phyloP scores from a whole-genome alignment of 2,329 filamentous ascomycete genomes.

The Neobulgaria alba region DNA sequence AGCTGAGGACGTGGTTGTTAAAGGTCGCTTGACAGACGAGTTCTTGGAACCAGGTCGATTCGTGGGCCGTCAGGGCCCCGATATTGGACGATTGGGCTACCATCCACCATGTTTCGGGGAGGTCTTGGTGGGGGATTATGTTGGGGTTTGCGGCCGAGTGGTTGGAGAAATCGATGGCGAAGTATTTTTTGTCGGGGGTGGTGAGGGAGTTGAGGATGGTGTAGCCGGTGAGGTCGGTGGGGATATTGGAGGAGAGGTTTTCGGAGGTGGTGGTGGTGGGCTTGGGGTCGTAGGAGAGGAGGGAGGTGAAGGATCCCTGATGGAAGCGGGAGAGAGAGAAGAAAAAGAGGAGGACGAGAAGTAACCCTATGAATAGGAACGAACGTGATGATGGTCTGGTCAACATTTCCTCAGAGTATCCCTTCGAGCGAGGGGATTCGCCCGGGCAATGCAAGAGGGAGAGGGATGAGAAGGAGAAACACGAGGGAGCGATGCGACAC shows the following conservation, averaged over 20 bases:
- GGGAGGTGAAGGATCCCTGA: neutral
- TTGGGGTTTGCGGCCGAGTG: conserved; percentile 43
- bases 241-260: neutral
- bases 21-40: conserved; percentile 44
- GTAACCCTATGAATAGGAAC: neutral
- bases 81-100: no score
- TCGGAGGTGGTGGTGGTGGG: neutral
- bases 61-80: conserved; percentile 26
- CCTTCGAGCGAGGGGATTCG: no score
- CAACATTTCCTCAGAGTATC: no score
- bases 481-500: no score
- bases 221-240: neutral
- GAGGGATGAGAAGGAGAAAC: no score
- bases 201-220: conserved; percentile 32
- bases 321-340: neutral
- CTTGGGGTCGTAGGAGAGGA: neutral
- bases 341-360: neutral
- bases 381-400: neutral
- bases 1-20: conserved; percentile 33
- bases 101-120: conserved; percentile 41
- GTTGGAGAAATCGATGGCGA: conserved; percentile 39
- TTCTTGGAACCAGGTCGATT: conserved; percentile 33
- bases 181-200: conserved; percentile 38
- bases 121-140: conserved; percentile 45
- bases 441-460: no score